Conservation (phyloP, 305 asterid species). For the Plantago coronopus region DNA sequence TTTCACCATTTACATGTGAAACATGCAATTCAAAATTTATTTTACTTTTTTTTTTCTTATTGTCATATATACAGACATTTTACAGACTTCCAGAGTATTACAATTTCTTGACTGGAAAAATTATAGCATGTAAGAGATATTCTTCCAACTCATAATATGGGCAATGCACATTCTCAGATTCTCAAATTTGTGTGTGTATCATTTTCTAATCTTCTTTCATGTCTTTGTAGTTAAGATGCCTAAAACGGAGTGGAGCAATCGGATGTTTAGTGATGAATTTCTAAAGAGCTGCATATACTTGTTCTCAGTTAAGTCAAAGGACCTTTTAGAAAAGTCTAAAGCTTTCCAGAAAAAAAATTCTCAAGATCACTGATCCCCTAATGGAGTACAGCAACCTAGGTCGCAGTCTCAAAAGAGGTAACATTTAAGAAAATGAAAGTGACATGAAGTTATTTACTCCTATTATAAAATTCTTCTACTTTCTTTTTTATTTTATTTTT, state of each 20-base stretch:
- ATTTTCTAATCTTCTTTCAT: slow-evolving; percentile 4
- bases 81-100: slow-evolving; percentile 71
- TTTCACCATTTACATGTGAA: no score
- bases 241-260: slow-evolving; percentile 30
- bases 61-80: slow-evolving; percentile 62
- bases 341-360: slow-evolving; percentile 56
- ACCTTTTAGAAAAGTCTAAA: slow-evolving; percentile 38
- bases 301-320: slow-evolving; percentile 53
- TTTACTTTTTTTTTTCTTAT: background rate
- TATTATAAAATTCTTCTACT: background rate
- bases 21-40: background rate
- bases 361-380: slow-evolving; percentile 83
- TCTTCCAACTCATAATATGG: no score
- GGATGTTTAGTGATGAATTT: slow-evolving; percentile 61
- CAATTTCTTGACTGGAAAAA: slow-evolving; percentile 88
- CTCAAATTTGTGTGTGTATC: no score
- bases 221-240: slow-evolving; percentile 56
- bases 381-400: slow-evolving; percentile 88
- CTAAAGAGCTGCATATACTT: slow-evolving; percentile 51
- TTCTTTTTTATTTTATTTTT: background rate
- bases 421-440: no score
- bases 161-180: no score
- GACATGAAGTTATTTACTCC: slow-evolving; percentile 3
- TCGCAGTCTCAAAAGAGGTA: slow-evolving; percentile 92
- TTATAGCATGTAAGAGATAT: no score